Percentiles rank a stretch among this genome's conserved stretches.
These are phyloP conservation scores for Fomitopsis serialis DNA, from an alignment of 768 basidiomycete genomes.

Conservation along the genomic window DNA sequence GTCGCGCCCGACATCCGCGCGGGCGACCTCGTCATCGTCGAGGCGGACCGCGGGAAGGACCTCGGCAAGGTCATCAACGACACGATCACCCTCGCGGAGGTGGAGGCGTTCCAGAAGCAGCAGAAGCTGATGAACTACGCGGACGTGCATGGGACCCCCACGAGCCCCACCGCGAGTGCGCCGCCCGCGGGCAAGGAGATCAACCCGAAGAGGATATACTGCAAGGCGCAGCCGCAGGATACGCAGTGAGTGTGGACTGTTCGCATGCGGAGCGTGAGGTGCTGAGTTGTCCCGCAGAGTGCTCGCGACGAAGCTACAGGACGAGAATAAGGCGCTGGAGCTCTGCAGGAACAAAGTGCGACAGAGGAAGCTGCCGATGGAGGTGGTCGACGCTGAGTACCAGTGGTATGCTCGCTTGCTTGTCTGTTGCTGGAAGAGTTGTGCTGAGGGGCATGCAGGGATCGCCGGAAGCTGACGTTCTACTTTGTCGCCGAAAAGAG, in stretches of 20 bases:
- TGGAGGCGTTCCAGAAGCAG: constrained; percentile 85
- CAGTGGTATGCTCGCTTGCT: constrained; percentile 66
- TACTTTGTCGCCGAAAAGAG: constrained; percentile 96
- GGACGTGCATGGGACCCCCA: constrained; percentile 32
- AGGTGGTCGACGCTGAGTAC: constrained; percentile 97
- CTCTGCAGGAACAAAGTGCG: constrained; percentile 89
- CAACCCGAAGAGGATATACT: constrained; percentile 94
- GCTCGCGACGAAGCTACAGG: constrained; percentile 76
- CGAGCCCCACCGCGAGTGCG: constrained; percentile 42
- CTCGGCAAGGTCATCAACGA: constrained; percentile 90
- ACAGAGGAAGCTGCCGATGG: constrained; percentile 95
- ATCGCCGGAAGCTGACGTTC: constrained; percentile 96
- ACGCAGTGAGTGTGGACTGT: constrained; percentile 50
- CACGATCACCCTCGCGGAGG: constrained; percentile 83
- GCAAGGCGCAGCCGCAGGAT: constrained; percentile 79
- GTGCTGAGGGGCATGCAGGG: constrained; percentile 43
- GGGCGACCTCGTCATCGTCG: constrained; percentile 93
- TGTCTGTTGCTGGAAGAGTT: not conserved
- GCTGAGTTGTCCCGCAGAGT: constrained; percentile 36
- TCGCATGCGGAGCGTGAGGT: not conserved
- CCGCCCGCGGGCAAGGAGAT: constrained; percentile 77
- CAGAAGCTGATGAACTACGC: constrained; percentile 44
- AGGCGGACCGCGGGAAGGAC: constrained; percentile 93
- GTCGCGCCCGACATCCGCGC: constrained; percentile 58
- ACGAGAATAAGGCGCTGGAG: constrained; percentile 89